These are phyloP conservation scores for Cyberlindnera samutprakarnensis DNA, from an alignment of 805 yeast species.

Conservation along the genomic window DNA sequence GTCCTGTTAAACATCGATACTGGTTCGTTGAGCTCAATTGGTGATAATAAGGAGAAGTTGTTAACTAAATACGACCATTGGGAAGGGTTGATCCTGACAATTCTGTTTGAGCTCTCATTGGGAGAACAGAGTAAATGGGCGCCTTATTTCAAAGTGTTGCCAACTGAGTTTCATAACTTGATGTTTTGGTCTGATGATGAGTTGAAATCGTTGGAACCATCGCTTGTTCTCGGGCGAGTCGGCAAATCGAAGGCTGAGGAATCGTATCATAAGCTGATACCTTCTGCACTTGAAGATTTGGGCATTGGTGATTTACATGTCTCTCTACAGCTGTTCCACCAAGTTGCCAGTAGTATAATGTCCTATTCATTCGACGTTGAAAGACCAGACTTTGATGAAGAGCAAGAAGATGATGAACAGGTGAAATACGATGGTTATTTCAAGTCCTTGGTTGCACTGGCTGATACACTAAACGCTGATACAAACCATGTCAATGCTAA, in stretches of 20 bases:
- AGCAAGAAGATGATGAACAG: conserved; percentile 31
- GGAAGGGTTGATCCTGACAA: conserved; percentile 66
- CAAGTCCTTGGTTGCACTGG: conserved; percentile 89
- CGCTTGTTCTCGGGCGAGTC: conserved; percentile 58
- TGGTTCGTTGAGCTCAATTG: conserved; percentile 33
- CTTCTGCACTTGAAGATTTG: conserved; percentile 31
- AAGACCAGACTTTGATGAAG: conserved; percentile 25
- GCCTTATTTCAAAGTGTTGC: conserved; percentile 67
- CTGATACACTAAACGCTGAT: conserved; percentile 87
- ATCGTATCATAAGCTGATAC: conserved; percentile 43
- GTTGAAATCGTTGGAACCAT: conserved; percentile 51
- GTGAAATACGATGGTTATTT: conserved; percentile 33
- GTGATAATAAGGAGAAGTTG: conserved; percentile 26
- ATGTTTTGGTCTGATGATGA: conserved; percentile 77
- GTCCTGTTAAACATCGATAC: conserved; percentile 54
- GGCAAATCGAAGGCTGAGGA: conserved; percentile 63
- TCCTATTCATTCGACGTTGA: conserved; percentile 88
- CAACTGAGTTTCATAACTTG: conserved; percentile 53
- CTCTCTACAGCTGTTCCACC: conserved; percentile 53
- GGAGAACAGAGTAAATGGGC: conserved; percentile 52
- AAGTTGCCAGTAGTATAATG: conserved; percentile 75
- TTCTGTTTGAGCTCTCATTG: conserved; percentile 52
- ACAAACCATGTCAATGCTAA: conserved; percentile 71
- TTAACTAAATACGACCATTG: conserved; percentile 52
- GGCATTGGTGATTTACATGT: conserved; percentile 29